Conservation (phyloP, 345 rosid genomes). For the Brassica juncea region DNA sequence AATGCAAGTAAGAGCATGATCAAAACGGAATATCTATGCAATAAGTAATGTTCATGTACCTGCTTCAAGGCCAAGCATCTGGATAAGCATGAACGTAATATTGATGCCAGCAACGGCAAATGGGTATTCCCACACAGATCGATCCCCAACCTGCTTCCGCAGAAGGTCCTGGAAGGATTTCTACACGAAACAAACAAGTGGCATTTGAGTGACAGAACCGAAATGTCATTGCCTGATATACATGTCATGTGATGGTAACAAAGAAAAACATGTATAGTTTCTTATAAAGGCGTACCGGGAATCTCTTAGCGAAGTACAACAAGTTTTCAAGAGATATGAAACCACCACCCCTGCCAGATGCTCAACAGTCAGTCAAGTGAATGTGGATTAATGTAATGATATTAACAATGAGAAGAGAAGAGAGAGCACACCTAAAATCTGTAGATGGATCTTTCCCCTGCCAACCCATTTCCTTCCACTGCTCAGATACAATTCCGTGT, state of each 20-base stretch:
- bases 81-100: conserved; percentile 97
- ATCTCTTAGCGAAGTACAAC: conserved; percentile 78
- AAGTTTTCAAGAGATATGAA: conserved; percentile 96
- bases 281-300: conserved; percentile 48
- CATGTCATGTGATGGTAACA: background rate
- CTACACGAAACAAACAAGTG: conserved; percentile 43
- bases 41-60: conserved; percentile 44
- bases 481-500: conserved; percentile 80
- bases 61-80: conserved; percentile 99
- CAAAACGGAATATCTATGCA: background rate
- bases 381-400: background rate
- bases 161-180: conserved; percentile 89
- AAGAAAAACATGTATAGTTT: background rate
- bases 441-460: conserved; percentile 99
- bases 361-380: conserved; percentile 2
- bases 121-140: conserved; percentile 99
- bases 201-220: background rate
- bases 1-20: background rate
- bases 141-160: conserved; percentile 84
- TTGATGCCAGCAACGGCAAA: conserved; percentile 99
- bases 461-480: conserved; percentile 99
- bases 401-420: background rate
- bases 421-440: conserved; percentile 72
- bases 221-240: background rate
- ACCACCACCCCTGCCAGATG: conserved; percentile 91